Conservation (phyloP, 2,329 filamentous ascomycete genomes). For the Sporothrix pseudoabietina region DNA sequence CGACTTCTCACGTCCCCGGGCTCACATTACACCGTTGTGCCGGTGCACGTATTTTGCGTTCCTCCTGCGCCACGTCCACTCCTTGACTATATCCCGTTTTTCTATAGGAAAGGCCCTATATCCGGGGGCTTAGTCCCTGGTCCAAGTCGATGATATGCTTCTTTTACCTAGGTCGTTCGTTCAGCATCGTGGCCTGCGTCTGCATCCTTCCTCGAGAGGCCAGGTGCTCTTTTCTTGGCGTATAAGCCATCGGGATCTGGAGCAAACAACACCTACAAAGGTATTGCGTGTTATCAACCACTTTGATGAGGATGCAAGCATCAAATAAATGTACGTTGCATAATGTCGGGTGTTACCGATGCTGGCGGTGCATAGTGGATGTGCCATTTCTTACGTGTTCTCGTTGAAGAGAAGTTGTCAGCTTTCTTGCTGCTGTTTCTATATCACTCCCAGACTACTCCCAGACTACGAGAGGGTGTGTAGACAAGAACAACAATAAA, state of each 20-base stretch:
- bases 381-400: neutral
- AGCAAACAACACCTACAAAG: neutral
- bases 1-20: neutral
- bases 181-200: neutral
- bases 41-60: neutral
- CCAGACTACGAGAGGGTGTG: neutral
- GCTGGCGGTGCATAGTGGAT: neutral
- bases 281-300: neutral
- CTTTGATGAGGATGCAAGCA: neutral
- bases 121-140: neutral
- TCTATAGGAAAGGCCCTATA: neutral
- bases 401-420: neutral
- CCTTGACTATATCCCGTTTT: neutral
- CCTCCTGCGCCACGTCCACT: neutral
- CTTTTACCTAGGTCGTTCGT: neutral
- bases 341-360: neutral
- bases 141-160: neutral
- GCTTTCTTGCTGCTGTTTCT: neutral
- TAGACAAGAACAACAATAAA: neutral
- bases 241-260: neutral
- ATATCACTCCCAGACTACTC: no score
- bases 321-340: neutral
- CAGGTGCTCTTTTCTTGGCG: neutral
- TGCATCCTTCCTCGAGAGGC: neutral
- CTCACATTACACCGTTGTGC: neutral